Evolutionary conservation across 1,284 basidiomycete species (phyloP).

Genomic region (Farysia itapuensis): DNA sequence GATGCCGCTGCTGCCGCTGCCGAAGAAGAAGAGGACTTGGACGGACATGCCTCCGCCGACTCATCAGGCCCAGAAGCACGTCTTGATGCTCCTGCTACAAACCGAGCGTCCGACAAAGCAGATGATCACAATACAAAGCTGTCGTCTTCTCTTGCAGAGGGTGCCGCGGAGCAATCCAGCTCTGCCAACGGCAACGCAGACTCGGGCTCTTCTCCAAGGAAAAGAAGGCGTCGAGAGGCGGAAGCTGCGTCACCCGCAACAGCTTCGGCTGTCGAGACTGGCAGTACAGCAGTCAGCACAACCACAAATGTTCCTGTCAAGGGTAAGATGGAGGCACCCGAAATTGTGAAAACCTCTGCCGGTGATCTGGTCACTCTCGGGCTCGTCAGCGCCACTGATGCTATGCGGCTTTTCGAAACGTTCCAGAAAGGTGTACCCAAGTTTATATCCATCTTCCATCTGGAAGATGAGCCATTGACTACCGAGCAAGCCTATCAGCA

Average conservation of each 20-base stretch:
- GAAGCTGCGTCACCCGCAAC: constrained; percentile 5
- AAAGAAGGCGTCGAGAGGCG: constrained; percentile 15
- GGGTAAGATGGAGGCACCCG: constrained; percentile 36
- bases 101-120: background rate
- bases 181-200: background rate
- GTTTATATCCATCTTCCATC: constrained; percentile 91
- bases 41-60: constrained; percentile 10
- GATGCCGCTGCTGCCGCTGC: constrained; percentile 91
- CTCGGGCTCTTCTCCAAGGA: constrained; percentile 4
- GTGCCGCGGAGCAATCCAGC: background rate
- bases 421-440: constrained; percentile 64
- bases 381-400: constrained; percentile 76
- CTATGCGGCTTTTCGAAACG: constrained; percentile 61
- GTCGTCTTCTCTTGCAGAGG: background rate
- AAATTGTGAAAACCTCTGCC: constrained; percentile 9
- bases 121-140: background rate
- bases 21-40: constrained; percentile 19
- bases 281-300: background rate
- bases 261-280: background rate
- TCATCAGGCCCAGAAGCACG: background rate
- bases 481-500: constrained; percentile 68
- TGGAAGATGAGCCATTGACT: constrained; percentile 87
- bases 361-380: constrained; percentile 33
- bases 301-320: background rate
- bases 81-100: background rate